phyloP scores from a whole-genome alignment of 1,284 basidiomycete genomes.

The Heterobasidion irregulare region DNA sequence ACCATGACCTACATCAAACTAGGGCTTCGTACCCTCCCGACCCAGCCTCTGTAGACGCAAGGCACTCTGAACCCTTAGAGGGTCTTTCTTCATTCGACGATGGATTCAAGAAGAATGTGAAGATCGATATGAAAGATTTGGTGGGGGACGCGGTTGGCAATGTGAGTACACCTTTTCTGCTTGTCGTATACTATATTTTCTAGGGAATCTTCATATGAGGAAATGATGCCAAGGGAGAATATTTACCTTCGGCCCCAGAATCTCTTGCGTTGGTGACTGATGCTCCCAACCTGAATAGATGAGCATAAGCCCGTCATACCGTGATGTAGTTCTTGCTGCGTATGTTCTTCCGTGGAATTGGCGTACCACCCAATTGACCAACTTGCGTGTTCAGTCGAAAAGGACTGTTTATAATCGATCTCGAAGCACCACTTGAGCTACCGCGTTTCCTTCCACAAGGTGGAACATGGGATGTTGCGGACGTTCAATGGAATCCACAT shows the following conservation, averaged over 20 bases:
- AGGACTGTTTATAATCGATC: constrained; percentile 94
- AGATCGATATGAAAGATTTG: constrained; percentile 70
- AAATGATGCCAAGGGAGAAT: neutral
- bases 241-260: too few species aligned
- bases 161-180: constrained; percentile 32
- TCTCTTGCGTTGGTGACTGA: neutral
- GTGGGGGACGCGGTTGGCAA: constrained; percentile 80
- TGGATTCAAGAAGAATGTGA: constrained; percentile 47
- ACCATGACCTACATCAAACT: neutral
- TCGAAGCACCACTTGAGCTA: constrained; percentile 80
- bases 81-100: constrained; percentile 20
- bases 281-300: constrained; percentile 35
- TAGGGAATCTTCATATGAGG: neutral
- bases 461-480: constrained; percentile 95
- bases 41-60: neutral
- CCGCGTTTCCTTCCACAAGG: constrained; percentile 90
- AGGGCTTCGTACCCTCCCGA: neutral
- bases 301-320: constrained; percentile 73
- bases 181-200: neutral
- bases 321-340: constrained; percentile 77
- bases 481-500: constrained; percentile 97
- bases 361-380: neutral
- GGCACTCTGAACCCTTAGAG: constrained; percentile 2
- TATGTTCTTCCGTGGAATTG: constrained; percentile 25
- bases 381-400: constrained; percentile 48